Conservation (phyloP, 2,329 filamentous ascomycete genomes). For the Colletotrichum tabaci region DNA sequence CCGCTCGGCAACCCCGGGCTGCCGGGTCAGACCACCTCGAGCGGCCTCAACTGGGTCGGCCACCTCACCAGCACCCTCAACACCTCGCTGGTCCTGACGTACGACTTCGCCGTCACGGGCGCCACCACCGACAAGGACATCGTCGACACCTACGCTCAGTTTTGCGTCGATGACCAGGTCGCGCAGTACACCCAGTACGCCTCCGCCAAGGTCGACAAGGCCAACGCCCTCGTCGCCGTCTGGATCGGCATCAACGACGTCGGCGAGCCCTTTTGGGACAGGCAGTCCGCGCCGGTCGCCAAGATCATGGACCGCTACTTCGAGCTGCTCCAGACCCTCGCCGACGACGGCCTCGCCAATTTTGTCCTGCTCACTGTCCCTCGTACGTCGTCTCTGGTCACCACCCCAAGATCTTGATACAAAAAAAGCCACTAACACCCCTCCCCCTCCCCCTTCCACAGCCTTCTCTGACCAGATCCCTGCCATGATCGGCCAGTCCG, state of each 20-base stretch:
- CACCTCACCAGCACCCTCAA: conserved; percentile 61
- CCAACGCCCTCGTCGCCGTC: conserved; percentile 61
- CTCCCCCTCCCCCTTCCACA: background rate
- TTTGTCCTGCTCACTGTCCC: conserved; percentile 66
- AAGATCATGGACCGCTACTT: conserved; percentile 62
- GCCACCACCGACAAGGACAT: conserved; percentile 65
- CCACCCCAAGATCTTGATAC: rapidly evolving
- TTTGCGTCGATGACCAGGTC: conserved; percentile 69
- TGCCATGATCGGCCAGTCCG: conserved; percentile 47
- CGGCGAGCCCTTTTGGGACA: conserved; percentile 61
- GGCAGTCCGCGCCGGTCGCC: conserved; percentile 47
- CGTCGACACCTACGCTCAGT: conserved; percentile 64
- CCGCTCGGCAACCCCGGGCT: conserved; percentile 74
- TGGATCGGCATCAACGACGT: conserved; percentile 72
- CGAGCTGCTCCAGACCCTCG: conserved; percentile 58
- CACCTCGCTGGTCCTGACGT: conserved; percentile 57
- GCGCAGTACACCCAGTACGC: conserved; percentile 54
- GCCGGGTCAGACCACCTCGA: conserved; percentile 61
- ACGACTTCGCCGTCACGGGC: conserved; percentile 67
- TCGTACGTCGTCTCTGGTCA: conserved; percentile 45
- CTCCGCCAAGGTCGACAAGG: conserved; percentile 58
- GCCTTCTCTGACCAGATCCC: conserved; percentile 56
- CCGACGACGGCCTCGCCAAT: conserved; percentile 60
- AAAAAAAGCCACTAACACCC: background rate
- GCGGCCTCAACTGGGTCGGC: conserved; percentile 65